Conservation (phyloP, 2,329 filamentous ascomycete genomes). For the Phyllosticta citrichinensis region DNA sequence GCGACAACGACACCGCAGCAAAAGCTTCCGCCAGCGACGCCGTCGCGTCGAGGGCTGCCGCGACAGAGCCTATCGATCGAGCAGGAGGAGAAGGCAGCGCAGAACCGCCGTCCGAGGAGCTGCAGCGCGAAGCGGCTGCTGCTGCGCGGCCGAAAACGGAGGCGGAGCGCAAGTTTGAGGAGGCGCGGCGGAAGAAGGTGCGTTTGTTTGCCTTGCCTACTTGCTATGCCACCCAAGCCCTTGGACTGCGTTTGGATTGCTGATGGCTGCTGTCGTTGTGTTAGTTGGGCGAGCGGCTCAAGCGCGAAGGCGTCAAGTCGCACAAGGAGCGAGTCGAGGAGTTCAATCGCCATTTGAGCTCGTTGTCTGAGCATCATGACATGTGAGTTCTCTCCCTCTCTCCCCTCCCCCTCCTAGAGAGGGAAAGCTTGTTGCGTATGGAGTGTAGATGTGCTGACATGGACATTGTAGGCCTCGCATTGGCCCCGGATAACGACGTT, state of each 20-base stretch:
- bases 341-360: conserved; percentile 85
- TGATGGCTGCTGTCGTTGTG: neutral
- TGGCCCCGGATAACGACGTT: neutral
- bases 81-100: conserved; percentile 13
- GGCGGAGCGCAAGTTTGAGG: conserved; percentile 70
- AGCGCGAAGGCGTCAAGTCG: conserved; percentile 82
- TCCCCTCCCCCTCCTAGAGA: neutral
- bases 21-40: conserved; percentile 20
- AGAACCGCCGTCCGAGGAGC: conserved; percentile 16
- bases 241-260: conserved; percentile 2
- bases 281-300: conserved; percentile 70
- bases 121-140: conserved; percentile 12
- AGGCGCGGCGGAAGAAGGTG: conserved; percentile 71
- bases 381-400: conserved; percentile 47
- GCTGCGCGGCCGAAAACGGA: conserved; percentile 58
- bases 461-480: neutral
- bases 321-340: conserved; percentile 96
- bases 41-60: neutral
- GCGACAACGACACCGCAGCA: conserved; percentile 12
- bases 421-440: too few relatives aligned
- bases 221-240: too few relatives aligned
- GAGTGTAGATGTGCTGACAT: too few relatives aligned
- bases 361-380: conserved; percentile 92
- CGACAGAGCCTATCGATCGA: neutral
- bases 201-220: conserved; percentile 22